These are phyloP conservation scores for Sanghuangporus weigelae DNA, from an alignment of 1,284 basidiomycete genomes.

Conservation along the genomic window DNA sequence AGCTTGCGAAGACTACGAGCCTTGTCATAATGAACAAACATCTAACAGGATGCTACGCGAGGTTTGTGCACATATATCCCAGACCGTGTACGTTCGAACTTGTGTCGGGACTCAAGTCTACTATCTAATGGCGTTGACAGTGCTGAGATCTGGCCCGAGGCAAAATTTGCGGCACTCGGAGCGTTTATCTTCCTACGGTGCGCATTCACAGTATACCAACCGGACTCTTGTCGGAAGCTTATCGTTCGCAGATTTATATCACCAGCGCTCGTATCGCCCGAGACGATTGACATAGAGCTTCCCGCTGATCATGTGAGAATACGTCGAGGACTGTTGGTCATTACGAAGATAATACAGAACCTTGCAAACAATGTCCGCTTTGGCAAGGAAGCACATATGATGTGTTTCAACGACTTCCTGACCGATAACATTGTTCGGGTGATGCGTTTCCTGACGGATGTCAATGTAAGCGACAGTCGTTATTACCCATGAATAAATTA, in stretches of 20 bases:
- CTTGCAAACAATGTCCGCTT: conserved; percentile 91
- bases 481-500: conserved; percentile 3
- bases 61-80: conserved; percentile 80
- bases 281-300: conserved; percentile 77
- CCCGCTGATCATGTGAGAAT: conserved; percentile 56
- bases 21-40: conserved; percentile 11
- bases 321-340: conserved; percentile 75
- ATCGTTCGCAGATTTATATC: conserved; percentile 57
- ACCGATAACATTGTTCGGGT: conserved; percentile 74
- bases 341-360: conserved; percentile 90
- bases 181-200: conserved; percentile 88
- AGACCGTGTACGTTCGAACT: conserved; percentile 61
- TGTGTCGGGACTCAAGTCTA: background rate
- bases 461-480: conserved; percentile 50
- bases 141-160: conserved; percentile 71
- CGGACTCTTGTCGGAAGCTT: background rate
- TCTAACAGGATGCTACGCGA: conserved; percentile 75
- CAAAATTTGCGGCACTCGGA: conserved; percentile 82
- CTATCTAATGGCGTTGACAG: conserved; percentile 23
- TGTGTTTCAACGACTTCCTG: conserved; percentile 74
- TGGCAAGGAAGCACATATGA: conserved; percentile 85
- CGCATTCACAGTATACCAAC: conserved; percentile 18
- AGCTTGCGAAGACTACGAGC: background rate
- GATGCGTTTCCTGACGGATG: conserved; percentile 77
- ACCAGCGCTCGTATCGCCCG: conserved; percentile 84